Base-by-base conservation (phyloP, 2,329 filamentous ascomycete genomes). In the Neurospora sp. region DNA sequence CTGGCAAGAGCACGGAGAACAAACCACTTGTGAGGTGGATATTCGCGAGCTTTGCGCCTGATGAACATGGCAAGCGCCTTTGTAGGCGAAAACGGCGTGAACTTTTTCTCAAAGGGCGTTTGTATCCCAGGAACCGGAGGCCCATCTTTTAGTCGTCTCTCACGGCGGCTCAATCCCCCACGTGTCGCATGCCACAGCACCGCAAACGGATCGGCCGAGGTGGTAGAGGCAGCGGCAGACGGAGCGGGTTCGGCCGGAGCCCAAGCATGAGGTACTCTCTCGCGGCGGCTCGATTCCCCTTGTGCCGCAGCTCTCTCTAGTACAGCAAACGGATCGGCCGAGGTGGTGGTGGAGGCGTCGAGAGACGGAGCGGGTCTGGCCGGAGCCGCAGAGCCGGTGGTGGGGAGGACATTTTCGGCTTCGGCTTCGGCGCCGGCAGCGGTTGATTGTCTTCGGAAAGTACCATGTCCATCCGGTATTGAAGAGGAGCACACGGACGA, bases 1-100 rank as follows among this genome's bases (percentile, higher is more conserved):
- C 57, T 38, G 36, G 73, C 72, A 36, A 74, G 70, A 33, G 69
- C 70, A 8, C 70, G 69, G 23, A 71, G 70, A 17, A 73, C 69
- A 6, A n/a, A 19, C 69, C 69, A 73, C 36, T 72, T 38, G 15
- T 66, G 65, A 11, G 52, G 37, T 1, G 46, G 70, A 71, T 70
- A 74, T 11, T 38, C 4, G 5, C 66, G n/a, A 19, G 33, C 11
- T 8, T 68, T 71, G 66, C 67, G 69, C 39, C 73, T 72, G 28
- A 70, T 40, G 62, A 74, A 38, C n/a, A 68, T 68, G 3, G 68
- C 73, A 1, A 74, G 40, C 8, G 71, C 68, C 52, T 71, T 72
- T 28, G 70, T 41, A 10, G 73, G 73, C 37, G 73, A 73, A 66
- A 70, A 71, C 2, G 67, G 67, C 8, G 69, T 66, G 52, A 69